These are phyloP conservation scores for Kuraishia ogatae DNA, from an alignment of 805 yeast genomes.

Conservation along the genomic window DNA sequence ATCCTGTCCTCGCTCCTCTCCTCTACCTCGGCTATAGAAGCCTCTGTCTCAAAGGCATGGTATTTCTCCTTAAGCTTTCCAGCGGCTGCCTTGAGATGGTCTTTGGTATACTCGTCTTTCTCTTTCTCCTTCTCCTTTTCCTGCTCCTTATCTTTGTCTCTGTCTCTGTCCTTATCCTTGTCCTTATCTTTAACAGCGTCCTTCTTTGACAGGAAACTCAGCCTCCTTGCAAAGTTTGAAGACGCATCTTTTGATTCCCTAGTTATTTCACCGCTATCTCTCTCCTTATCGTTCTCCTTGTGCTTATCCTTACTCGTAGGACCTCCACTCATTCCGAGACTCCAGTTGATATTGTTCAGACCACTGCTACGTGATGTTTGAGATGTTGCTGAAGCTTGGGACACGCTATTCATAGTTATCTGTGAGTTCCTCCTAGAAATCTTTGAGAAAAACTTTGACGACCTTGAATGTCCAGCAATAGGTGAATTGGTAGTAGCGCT, in stretches of 20 bases:
- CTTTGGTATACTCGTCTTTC: neutral
- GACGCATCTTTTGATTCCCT: slow-evolving; percentile 1
- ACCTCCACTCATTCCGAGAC: slow-evolving; percentile 1
- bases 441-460: slow-evolving; percentile 23
- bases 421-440: slow-evolving; percentile 14
- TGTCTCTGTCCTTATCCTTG: no score
- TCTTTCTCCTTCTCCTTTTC: slow-evolving; percentile 15
- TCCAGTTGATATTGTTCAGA: slow-evolving; percentile 2
- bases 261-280: neutral
- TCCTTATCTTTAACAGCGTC: slow-evolving; percentile 17
- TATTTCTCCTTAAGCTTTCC: neutral
- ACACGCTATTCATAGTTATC: slow-evolving; percentile 8
- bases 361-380: slow-evolving; percentile 3
- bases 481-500: neutral
- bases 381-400: neutral
- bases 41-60: neutral
- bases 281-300: neutral
- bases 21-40: neutral
- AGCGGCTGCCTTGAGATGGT: neutral
- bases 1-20: neutral
- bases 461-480: slow-evolving; percentile 10
- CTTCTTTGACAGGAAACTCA: slow-evolving; percentile 22
- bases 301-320: neutral
- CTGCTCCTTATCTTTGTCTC: slow-evolving; percentile 15
- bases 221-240: slow-evolving; percentile 14